phyloP scores from a whole-genome alignment of 495 filamentous ascomycete genomes.

The Choiromyces venosus region DNA sequence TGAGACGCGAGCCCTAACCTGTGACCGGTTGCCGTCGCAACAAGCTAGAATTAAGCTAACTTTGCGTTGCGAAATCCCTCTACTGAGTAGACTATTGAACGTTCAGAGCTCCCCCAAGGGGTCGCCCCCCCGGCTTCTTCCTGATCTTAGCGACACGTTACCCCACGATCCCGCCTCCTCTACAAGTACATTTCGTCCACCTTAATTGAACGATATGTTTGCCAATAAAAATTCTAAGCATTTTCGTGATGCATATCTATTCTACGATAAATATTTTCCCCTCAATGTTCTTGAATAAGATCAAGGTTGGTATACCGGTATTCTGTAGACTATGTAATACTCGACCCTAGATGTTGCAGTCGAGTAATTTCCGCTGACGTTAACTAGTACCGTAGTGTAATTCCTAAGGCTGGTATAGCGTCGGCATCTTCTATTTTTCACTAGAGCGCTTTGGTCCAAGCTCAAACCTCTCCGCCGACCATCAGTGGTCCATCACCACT shows the following conservation, averaged over 20 bases:
- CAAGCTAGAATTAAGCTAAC: too few species aligned
- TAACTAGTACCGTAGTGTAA: not conserved
- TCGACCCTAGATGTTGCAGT: not conserved
- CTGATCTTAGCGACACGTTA: not conserved
- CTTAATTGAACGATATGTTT: not conserved
- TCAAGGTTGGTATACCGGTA: not conserved
- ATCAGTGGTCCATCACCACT: not conserved
- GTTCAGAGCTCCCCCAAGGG: not conserved
- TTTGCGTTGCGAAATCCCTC: too few species aligned
- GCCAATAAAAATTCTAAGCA: not conserved
- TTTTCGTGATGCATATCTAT: not conserved
- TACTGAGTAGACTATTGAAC: too few species aligned
- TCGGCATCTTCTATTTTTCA: not conserved
- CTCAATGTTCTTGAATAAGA: not conserved
- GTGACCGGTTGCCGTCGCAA: too few species aligned
- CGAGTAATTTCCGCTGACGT: not conserved
- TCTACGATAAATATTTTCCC: not conserved
- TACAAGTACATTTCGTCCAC: not conserved
- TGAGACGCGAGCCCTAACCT: too few species aligned
- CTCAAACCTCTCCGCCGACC: not conserved
- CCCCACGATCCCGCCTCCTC: not conserved
- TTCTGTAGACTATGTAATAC: not conserved
- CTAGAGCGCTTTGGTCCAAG: not conserved
- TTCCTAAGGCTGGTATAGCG: not conserved
- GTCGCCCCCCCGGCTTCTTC: not conserved